Base-by-base conservation (phyloP, 179 eudicot species). In the Beta macrorhiza region DNA sequence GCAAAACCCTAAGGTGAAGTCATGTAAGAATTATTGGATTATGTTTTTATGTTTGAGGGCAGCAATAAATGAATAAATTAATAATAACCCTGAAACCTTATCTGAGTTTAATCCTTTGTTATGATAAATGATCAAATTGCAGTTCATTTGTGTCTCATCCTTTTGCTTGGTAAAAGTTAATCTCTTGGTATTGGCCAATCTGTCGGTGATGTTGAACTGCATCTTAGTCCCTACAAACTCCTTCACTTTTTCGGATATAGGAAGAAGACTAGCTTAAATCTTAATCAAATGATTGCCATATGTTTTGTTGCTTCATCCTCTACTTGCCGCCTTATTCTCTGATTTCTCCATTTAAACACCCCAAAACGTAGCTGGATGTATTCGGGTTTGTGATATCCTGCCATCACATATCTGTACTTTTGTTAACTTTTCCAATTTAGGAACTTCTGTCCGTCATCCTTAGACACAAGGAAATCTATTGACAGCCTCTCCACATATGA, bases 1-100 rank as follows among this genome's bases (percentile, higher is more conserved):
- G 99, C 94, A 91, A 91, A 80, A 86, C 85, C 96, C 93, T 87
- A 90, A 94, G 99, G 98, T 93, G 95, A 93, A 84, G 94, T 91
- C 97, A 90, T 91, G 93, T 89, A 91, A 90, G 91, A 83, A 78
- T 87, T 45, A 71, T 86, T 82, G 75, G 49, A 68, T 65, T 32
- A 44, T 52, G 52, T 59, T n/a, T 71, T 76, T 74, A 72, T 44
- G 56, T 52, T 57, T 68, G 63, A 75, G 83, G 47, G 51, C 32
- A 32, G 63, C 76, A n/a, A 72, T 67, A 73, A 42, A 56, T 64
- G 13, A 45, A 67, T 16, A 49, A 49, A 6, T 52, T 42, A 80
- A 17, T 42, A 57, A 51, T 52, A 74, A 22, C 37, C 67, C 42
- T 37, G 65, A 67, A 63, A 19, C 73, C 58, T 45, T 8, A 42